phyloP scores from a whole-genome alignment of 2,329 filamentous ascomycete genomes.

The Davidsoniella australis region DNA sequence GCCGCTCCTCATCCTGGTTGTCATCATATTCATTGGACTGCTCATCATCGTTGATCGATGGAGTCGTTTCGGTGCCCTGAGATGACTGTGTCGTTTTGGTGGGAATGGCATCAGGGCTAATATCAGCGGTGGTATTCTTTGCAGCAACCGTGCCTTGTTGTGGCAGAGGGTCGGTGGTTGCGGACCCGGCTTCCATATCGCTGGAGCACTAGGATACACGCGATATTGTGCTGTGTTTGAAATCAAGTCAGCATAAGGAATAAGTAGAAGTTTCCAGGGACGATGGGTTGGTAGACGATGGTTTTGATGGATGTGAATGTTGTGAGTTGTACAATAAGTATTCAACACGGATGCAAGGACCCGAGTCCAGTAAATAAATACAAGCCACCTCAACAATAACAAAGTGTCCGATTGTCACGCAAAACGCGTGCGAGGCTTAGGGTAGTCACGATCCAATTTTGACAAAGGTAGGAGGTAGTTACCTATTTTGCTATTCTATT shows the following conservation, averaged over 20 bases:
- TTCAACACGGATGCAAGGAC: no score
- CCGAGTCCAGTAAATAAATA: no score
- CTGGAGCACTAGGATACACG: constrained; percentile 5
- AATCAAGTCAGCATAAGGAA: constrained; percentile 2
- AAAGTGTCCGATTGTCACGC: no score
- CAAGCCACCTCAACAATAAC: no score
- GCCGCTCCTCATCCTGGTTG: constrained; percentile 10
- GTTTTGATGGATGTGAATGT: no score
- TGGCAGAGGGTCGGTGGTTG: background rate
- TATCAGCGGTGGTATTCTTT: background rate
- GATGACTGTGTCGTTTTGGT: background rate
- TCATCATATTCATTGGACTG: constrained; percentile 10
- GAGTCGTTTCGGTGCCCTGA: background rate
- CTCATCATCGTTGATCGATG: constrained; percentile 4
- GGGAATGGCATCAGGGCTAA: background rate
- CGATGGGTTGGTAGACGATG: no score
- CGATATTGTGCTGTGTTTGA: background rate
- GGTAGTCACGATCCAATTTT: no score
- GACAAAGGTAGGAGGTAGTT: no score
- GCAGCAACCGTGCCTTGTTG: background rate
- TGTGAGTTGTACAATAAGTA: no score
- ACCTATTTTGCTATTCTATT: no score
- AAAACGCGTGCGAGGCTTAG: no score
- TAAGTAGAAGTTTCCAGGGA: no score
- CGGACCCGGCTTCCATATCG: constrained; percentile 8